A percentile compares a stretch with the other conserved stretches of the same genome.
Conservation (phyloP, 805 yeast genomes). For the Scheffersomyces lignosus region DNA sequence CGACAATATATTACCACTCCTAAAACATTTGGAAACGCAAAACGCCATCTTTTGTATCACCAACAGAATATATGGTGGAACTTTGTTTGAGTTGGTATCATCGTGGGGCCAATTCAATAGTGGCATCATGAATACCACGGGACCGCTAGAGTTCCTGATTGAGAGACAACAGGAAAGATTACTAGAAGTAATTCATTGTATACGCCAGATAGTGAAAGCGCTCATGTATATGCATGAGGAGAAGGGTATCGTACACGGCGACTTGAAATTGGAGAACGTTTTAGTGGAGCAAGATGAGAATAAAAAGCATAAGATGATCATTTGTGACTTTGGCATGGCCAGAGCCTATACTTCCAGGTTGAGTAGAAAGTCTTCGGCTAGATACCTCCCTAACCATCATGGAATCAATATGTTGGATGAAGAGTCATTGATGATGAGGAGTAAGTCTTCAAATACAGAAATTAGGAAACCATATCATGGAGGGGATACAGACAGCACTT, state of each 20-base stretch:
- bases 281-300: constrained; percentile 45
- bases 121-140: constrained; percentile 24
- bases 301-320: constrained; percentile 41
- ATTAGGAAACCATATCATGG: constrained; percentile 36
- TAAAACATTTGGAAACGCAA: constrained; percentile 60
- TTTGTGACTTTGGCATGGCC: constrained; percentile 93
- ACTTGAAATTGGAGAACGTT: constrained; percentile 79
- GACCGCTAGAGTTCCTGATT: constrained; percentile 28
- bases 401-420: constrained; percentile 7
- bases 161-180: constrained; percentile 34
- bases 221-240: constrained; percentile 57
- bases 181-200: constrained; percentile 29
- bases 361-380: constrained; percentile 20
- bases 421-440: constrained; percentile 24
- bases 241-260: constrained; percentile 73
- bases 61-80: constrained; percentile 69
- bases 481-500: constrained; percentile 25
- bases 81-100: constrained; percentile 72
- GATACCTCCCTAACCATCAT: constrained; percentile 8
- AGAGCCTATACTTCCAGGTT: constrained; percentile 30
- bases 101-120: constrained; percentile 56
- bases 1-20: constrained; percentile 60
- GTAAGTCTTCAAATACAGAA: constrained; percentile 34
- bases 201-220: constrained; percentile 58
- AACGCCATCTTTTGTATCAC: constrained; percentile 72